phyloP scores from a whole-genome alignment of 768 basidiomycete genomes.

The Auricularia auricula-judae region DNA sequence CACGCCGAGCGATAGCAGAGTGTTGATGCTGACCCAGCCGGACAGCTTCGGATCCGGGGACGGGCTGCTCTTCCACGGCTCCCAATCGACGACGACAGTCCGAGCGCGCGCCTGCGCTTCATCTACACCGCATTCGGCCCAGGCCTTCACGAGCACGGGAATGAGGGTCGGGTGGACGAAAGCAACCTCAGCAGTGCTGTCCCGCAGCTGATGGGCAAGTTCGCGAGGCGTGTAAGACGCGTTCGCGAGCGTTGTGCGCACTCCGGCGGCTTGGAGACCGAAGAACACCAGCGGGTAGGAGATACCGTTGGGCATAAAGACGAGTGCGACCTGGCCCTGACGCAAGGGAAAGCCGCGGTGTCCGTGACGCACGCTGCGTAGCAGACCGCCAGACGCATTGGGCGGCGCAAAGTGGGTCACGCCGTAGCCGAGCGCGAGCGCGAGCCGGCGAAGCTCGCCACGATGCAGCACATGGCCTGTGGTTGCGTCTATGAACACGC shows the following conservation, averaged over 20 bases:
- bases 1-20: constrained; percentile 39
- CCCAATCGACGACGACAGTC: constrained; percentile 41
- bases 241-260: constrained; percentile 64
- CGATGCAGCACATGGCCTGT: constrained; percentile 49
- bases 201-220: constrained; percentile 57
- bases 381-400: constrained; percentile 1
- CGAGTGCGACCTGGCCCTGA: constrained; percentile 47
- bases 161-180: constrained; percentile 54
- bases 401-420: background rate
- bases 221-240: constrained; percentile 58
- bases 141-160: constrained; percentile 42
- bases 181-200: constrained; percentile 53
- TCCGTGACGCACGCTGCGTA: constrained; percentile 25
- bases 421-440: constrained; percentile 49
- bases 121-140: constrained; percentile 37
- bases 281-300: constrained; percentile 39
- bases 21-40: constrained; percentile 30
- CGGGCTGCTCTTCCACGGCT: constrained; percentile 24
- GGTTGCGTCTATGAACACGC: constrained; percentile 57
- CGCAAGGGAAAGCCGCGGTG: constrained; percentile 19
- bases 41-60: constrained; percentile 16
- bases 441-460: constrained; percentile 37
- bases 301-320: constrained; percentile 62
- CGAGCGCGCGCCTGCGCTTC: constrained; percentile 37
- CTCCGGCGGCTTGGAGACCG: constrained; percentile 48